Base-by-base conservation (phyloP, 2,329 filamentous ascomycete genomes). In the Ascochyta clinopodiicola region DNA sequence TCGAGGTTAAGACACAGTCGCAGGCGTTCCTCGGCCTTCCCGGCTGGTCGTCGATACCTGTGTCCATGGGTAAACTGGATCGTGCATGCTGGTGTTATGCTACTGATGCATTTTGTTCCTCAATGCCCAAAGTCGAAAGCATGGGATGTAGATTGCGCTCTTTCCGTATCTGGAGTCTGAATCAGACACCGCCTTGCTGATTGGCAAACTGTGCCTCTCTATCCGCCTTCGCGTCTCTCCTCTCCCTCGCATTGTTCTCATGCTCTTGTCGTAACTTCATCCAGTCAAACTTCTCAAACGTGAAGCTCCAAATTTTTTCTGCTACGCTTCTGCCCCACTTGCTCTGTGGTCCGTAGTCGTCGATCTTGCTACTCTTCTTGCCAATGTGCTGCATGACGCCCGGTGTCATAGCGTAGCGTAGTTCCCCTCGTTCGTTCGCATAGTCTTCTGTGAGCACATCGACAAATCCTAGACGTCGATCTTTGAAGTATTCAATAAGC, bases 381-480 rank as follows among this genome's bases (percentile, higher is more conserved):
- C 79, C 78, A 17, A 80, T 64, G 61, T 81, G 79, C 63, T 81
- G 79, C 25, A 81, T 57, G 2, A 81, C 62, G 40, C 71, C 75
- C 1, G 79, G 79, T 6, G 72, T 76, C 19, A 80, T 44, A 2
- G 77, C 78, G 67, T 74, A 81, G 17, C 79, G 69, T 35, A 75
- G 56, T 54, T 77, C 68, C 2, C 65, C 61, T n/a, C 72, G 59
- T 34, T 73, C 59, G 46, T 79, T 70, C 1, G 78, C 79, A 50
- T 73, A 78, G 29, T 77, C 70, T 51, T 81, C 78, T 0, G 72
- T 76, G 24, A 79, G 54, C 38, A 73, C 71, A 43, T 80, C 78
- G 3, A 77, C 68, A 36, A 76, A 73, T 5, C 75, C 77, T 1
- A 74, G 53, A 5, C 63, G 63, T 44, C 66, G 67, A 36, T 70